These are phyloP conservation scores for Gamsiella multidivaricata DNA, from an alignment of 192 early-diverging fungal species.

Conservation along the genomic window DNA sequence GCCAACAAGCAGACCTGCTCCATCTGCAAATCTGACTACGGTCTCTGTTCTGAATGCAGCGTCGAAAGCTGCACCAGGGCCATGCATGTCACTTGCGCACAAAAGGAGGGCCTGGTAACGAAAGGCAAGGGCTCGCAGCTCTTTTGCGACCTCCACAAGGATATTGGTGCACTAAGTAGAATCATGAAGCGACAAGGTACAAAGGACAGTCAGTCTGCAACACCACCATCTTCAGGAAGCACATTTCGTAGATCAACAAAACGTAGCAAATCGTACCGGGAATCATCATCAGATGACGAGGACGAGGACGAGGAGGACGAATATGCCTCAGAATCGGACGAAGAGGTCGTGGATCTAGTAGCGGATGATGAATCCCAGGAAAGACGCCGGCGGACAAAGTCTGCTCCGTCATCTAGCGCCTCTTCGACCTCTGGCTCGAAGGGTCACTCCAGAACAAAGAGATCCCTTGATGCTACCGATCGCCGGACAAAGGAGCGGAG, in stretches of 20 bases:
- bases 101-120: slow-evolving; percentile 18
- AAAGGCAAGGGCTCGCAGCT: slow-evolving; percentile 19
- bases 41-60: slow-evolving; percentile 36
- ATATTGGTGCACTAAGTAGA: slow-evolving; percentile 21
- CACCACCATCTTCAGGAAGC: neutral
- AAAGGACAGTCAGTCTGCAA: slow-evolving; percentile 1
- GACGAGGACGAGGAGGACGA: slow-evolving; percentile 28
- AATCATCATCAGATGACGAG: slow-evolving; percentile 32
- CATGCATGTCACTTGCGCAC: slow-evolving; percentile 52
- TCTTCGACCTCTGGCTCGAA: slow-evolving; percentile 2
- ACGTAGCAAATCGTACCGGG: slow-evolving; percentile 30
- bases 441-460: slow-evolving; percentile 9
- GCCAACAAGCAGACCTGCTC: slow-evolving; percentile 38
- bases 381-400: slow-evolving; percentile 14
- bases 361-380: slow-evolving; percentile 21
- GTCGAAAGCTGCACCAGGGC: slow-evolving; percentile 20
- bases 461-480: slow-evolving; percentile 8
- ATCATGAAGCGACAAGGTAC: slow-evolving; percentile 25
- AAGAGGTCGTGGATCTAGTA: slow-evolving; percentile 4
- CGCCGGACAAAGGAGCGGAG: slow-evolving; percentile 24
- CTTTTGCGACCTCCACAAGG: slow-evolving; percentile 35
- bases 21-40: slow-evolving; percentile 32
- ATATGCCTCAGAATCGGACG: slow-evolving; percentile 23
- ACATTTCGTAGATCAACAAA: slow-evolving; percentile 30
- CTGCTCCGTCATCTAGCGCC: slow-evolving; percentile 1